Percentiles rank a stretch among this genome's conserved stretches.
These are phyloP conservation scores for Cicer bijugum DNA, from an alignment of 306 rosid species.

Conservation along the genomic window DNA sequence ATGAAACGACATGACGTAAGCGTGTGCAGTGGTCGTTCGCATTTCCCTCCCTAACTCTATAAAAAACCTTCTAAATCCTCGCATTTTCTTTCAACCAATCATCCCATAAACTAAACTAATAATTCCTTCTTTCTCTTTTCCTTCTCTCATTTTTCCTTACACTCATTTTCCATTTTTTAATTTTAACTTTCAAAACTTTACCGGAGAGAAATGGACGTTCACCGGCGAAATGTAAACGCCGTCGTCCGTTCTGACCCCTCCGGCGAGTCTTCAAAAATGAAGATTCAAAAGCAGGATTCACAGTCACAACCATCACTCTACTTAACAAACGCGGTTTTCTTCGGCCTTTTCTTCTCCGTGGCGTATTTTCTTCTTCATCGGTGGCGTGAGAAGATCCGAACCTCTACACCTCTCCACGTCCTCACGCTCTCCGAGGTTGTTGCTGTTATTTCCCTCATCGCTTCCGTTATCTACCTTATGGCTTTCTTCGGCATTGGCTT, in stretches of 20 bases:
- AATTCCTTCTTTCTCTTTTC: neutral
- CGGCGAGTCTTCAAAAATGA: slow-evolving; percentile 31
- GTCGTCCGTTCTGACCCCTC: neutral
- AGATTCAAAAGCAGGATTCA: slow-evolving; percentile 25
- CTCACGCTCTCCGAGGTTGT: slow-evolving; percentile 68
- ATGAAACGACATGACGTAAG: too few relatives aligned
- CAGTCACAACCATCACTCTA: slow-evolving; percentile 41
- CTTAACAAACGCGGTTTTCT: slow-evolving; percentile 67
- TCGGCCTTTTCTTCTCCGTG: slow-evolving; percentile 77
- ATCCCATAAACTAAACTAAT: neutral
- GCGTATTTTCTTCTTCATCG: slow-evolving; percentile 76
- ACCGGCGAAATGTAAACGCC: slow-evolving; percentile 53
- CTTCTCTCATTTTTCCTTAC: neutral
- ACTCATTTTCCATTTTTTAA: neutral
- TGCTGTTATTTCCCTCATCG: slow-evolving; percentile 64
- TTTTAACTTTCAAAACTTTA: neutral
- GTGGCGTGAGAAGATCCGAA: slow-evolving; percentile 91
- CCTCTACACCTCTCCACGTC: slow-evolving; percentile 78
- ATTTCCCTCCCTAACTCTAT: slow-evolving; percentile 7
- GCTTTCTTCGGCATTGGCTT: slow-evolving; percentile 84
- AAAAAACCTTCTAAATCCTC: neutral
- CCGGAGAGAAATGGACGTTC: slow-evolving; percentile 57
- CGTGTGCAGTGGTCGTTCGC: neutral
- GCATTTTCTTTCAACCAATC: neutral
- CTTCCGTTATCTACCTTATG: slow-evolving; percentile 75